Evolutionary conservation across 225 moss, liverwort and hornwort species (phyloP).

Genomic region (Bryoerythrophyllum caledonicum): DNA sequence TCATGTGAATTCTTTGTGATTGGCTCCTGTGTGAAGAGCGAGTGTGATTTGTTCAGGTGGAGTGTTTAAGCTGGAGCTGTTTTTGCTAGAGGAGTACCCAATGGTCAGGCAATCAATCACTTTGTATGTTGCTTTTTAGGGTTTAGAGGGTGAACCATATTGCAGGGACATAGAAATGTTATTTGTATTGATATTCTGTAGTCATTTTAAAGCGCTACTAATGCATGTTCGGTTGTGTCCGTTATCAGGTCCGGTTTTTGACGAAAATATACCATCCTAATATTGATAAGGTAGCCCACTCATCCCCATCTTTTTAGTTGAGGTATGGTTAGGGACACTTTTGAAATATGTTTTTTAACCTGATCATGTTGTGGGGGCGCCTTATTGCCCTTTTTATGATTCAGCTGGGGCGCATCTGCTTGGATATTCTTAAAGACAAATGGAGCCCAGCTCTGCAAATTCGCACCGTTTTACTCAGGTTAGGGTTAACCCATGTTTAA

Average conservation of each 20-base stretch:
- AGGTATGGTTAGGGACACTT: neutral
- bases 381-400: neutral
- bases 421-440: constrained; percentile 83
- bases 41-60: constrained; percentile 50
- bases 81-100: constrained; percentile 79
- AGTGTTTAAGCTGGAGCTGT: constrained; percentile 78
- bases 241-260: constrained; percentile 72
- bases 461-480: constrained; percentile 79
- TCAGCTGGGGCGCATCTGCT: constrained; percentile 73
- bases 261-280: constrained; percentile 87
- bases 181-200: no score
- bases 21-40: no score
- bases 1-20: no score
- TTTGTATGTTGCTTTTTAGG: neutral
- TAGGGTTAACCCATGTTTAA: constrained; percentile 3
- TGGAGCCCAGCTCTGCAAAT: constrained; percentile 86
- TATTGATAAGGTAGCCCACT: constrained; percentile 67
- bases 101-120: constrained; percentile 41
- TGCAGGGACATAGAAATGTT: no score
- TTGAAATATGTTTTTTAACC: no score
- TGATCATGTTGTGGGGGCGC: neutral
- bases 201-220: neutral
- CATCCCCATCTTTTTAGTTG: neutral
- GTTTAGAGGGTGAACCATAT: no score
- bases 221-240: constrained; percentile 13